Evolutionary conservation across 2,329 filamentous ascomycete genomes (phyloP).

Genomic region (Aspergillus latus): DNA sequence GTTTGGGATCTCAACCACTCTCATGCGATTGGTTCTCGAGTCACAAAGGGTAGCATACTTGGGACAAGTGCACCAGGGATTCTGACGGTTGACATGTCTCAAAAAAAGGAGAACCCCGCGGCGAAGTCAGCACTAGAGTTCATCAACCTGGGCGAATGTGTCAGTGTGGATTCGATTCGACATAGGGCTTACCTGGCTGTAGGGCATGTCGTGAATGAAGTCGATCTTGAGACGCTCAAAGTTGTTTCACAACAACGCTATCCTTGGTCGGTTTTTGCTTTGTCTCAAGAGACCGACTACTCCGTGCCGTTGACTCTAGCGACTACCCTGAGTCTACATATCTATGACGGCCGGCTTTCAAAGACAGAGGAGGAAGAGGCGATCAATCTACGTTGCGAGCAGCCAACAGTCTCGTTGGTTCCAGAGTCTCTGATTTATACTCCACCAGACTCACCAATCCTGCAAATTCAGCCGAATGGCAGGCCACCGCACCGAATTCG

Average conservation of each 20-base stretch:
- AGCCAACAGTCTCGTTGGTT: constrained; percentile 24
- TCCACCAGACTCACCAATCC: constrained; percentile 32
- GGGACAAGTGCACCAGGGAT: constrained; percentile 66
- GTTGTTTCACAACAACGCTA: constrained; percentile 70
- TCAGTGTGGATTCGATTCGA: constrained; percentile 70
- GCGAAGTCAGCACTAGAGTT: constrained; percentile 35
- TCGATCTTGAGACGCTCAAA: constrained; percentile 73
- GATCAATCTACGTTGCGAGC: constrained; percentile 37
- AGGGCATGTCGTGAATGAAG: constrained; percentile 72
- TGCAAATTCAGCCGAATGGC: constrained; percentile 34
- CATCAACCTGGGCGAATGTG: constrained; percentile 69
- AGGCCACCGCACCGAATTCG: constrained; percentile 39
- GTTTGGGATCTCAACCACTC: constrained; percentile 71
- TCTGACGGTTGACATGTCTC: constrained; percentile 68
- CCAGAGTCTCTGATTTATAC: constrained; percentile 33
- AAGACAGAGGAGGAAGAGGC: constrained; percentile 36
- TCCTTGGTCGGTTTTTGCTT: constrained; percentile 77
- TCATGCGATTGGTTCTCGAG: constrained; percentile 28
- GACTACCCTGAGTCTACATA: constrained; percentile 75
- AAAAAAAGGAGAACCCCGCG: constrained; percentile 46
- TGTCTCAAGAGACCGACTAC: constrained; percentile 67
- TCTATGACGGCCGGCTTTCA: constrained; percentile 69
- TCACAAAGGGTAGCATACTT: constrained; percentile 58
- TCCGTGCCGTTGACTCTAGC: constrained; percentile 77
- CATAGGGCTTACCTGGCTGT: constrained; percentile 77